These are phyloP conservation scores for Penicillium sp. DNA, from an alignment of 2,329 filamentous ascomycete species.

Conservation along the genomic window DNA sequence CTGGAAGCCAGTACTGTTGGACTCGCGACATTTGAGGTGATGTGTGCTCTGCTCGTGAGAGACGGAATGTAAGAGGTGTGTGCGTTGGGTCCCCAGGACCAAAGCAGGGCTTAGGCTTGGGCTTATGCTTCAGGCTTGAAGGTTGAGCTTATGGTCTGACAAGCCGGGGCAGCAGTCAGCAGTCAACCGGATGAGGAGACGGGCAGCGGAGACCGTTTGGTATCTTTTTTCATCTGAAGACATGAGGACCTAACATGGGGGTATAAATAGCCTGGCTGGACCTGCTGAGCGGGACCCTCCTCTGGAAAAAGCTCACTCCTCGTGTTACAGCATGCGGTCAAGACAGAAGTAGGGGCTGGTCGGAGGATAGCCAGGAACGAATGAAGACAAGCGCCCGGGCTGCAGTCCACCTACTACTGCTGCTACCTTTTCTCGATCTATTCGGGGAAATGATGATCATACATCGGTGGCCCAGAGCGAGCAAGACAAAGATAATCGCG, in stretches of 20 bases:
- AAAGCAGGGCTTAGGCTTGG: conserved; percentile 1
- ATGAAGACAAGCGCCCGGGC: conserved; percentile 17
- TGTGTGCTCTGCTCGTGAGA: neutral
- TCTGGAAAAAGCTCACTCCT: neutral
- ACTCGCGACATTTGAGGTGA: conserved; percentile 39
- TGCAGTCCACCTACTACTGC: conserved; percentile 11
- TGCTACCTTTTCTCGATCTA: neutral
- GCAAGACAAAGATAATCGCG: neutral
- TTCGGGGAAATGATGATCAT: conserved; percentile 20
- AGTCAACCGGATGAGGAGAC: conserved; percentile 12
- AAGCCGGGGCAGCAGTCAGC: conserved; percentile 7
- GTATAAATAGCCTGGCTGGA: conserved; percentile 25
- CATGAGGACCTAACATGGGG: conserved; percentile 13
- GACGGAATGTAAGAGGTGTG: neutral
- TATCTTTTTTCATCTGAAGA: conserved; percentile 11
- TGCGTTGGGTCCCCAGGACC: neutral
- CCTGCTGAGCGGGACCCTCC: neutral
- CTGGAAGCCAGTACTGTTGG: conserved; percentile 54
- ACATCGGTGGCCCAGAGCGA: conserved; percentile 3
- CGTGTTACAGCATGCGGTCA: conserved; percentile 7
- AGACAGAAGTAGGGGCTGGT: conserved; percentile 3
- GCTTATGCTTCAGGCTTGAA: neutral
- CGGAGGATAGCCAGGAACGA: conserved; percentile 13
- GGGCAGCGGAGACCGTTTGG: conserved; percentile 11
- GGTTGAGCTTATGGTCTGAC: conserved; percentile 3